Percentiles rank a stretch among this genome's conserved stretches.
These are phyloP conservation scores for Chenopodium berlandieri DNA, from an alignment of 148 eudicot genomes.

Conservation along the genomic window DNA sequence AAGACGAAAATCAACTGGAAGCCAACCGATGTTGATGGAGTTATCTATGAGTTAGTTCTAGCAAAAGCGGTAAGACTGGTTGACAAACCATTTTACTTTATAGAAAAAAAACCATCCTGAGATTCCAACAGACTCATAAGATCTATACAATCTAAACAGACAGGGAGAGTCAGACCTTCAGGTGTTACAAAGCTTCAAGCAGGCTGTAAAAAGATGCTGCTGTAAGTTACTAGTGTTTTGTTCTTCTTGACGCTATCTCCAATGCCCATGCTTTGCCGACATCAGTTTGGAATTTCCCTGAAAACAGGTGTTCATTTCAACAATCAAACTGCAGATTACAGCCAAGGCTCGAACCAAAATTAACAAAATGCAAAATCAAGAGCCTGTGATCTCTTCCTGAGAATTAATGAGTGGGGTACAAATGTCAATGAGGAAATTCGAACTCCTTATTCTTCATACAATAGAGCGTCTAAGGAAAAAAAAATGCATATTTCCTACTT, in stretches of 20 bases:
- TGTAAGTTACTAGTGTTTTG: conserved; percentile 8
- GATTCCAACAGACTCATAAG: background rate
- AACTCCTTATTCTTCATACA: too few relatives aligned
- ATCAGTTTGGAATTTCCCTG: conserved; percentile 92
- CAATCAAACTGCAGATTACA: background rate
- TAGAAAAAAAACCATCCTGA: background rate
- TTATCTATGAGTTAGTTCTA: background rate
- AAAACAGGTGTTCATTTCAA: conserved; percentile 6
- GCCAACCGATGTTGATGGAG: background rate
- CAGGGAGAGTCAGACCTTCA: background rate
- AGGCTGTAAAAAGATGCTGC: background rate
- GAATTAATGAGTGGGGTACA: background rate
- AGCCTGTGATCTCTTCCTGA: background rate
- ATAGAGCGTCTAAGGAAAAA: too few relatives aligned
- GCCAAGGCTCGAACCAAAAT: background rate
- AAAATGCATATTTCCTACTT: too few relatives aligned
- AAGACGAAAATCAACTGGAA: background rate
- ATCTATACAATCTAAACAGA: background rate
- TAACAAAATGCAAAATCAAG: background rate
- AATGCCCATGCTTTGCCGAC: conserved; percentile 87
- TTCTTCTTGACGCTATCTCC: conserved; percentile 63
- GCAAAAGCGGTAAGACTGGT: background rate
- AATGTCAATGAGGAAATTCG: background rate
- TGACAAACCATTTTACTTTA: background rate
- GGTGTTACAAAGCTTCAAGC: background rate